Base-by-base conservation (phyloP, 2,329 filamentous ascomycete species). In the Xylariales sp. region DNA sequence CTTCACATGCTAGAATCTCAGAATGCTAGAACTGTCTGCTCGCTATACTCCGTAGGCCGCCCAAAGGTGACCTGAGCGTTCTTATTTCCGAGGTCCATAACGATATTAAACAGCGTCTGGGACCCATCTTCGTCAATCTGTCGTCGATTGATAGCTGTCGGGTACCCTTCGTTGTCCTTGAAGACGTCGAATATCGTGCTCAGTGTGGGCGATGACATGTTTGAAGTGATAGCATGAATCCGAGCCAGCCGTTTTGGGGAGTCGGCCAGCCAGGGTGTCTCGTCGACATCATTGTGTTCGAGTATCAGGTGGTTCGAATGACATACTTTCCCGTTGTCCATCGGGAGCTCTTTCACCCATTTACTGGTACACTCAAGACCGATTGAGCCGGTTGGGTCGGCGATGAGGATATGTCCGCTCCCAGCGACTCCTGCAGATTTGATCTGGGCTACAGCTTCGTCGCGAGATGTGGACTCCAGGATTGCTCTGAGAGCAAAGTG, bases 401-500 rank as follows among this genome's bases (percentile, higher is more conserved):
- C 71, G 19, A 77, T 51, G 0, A 75, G 55, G 45, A 77, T 74
- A 42, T 76, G 71, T 11, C 69, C 72, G 4, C 70, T 66, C 1
- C 65, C 64, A 0, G 73, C 73, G 38, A 76, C 66, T 3, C 73
- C 73, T 31, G 57, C 55, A 11, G 49, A 50, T 44, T 68, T 58
- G 12, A 78, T 51, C 16, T 57, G 62, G 2, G 53, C 39, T 2
- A 77, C 60, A 10, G 76, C 77, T 32, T 69, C 65, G 0, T 59
- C 58, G 0, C 66, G 65, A 2, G 69, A 74, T 0, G 19, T 38
- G 20, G 70, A 73, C 38, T 84, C 78, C 2, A 84, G 57, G 4
- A 69, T 71, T 14, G 68, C 58, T 1, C 80, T 65, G 5, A 84
- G 64, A 0, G 75, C 78, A 5, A 84, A 61, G 51, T 84, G 80